Evolutionary conservation across 179 eudicot genomes (phyloP).

Genomic region (Beta corolliflora): DNA sequence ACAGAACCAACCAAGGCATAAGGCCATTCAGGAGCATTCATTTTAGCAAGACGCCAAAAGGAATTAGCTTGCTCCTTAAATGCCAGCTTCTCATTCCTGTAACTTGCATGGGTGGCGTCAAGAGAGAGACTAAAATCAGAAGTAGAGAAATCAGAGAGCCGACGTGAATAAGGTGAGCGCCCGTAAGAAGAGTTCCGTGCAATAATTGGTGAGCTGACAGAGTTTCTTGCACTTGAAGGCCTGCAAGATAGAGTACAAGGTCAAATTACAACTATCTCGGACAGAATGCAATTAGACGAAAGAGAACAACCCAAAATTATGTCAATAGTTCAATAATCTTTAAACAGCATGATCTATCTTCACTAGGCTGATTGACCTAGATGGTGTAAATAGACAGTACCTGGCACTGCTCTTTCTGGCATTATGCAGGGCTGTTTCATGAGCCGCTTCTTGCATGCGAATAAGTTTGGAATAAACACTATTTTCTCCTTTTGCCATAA

Average conservation of each 20-base stretch:
- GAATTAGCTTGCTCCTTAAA: constrained; percentile 97
- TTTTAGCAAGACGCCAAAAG: constrained; percentile 88
- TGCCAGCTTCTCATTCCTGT: constrained; percentile 78
- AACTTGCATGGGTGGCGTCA: constrained; percentile 65
- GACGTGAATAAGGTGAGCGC: constrained; percentile 95
- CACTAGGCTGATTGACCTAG: background rate
- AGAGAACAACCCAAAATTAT: background rate
- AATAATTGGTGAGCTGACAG: constrained; percentile 96
- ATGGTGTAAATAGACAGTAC: constrained; percentile 36
- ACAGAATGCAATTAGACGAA: background rate
- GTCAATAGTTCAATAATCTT: too few species aligned
- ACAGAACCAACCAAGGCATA: constrained; percentile 80
- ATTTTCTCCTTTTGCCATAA: constrained; percentile 78
- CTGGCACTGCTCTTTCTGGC: constrained; percentile 98
- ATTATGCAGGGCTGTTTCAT: constrained; percentile 80
- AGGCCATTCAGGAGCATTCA: constrained; percentile 98
- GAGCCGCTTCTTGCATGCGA: constrained; percentile 91
- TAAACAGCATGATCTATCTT: background rate
- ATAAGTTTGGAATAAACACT: constrained; percentile 85
- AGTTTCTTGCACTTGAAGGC: constrained; percentile 99
- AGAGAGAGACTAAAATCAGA: constrained; percentile 85
- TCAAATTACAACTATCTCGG: background rate
- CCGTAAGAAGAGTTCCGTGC: constrained; percentile 94
- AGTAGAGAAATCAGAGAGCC: constrained; percentile 94
- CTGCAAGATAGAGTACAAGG: constrained; percentile 40